Percentiles rank a stretch among this genome's conserved stretches.
Conservation (phyloP, 2,329 filamentous ascomycete genomes). For the Emmonsiellopsis sp. region DNA sequence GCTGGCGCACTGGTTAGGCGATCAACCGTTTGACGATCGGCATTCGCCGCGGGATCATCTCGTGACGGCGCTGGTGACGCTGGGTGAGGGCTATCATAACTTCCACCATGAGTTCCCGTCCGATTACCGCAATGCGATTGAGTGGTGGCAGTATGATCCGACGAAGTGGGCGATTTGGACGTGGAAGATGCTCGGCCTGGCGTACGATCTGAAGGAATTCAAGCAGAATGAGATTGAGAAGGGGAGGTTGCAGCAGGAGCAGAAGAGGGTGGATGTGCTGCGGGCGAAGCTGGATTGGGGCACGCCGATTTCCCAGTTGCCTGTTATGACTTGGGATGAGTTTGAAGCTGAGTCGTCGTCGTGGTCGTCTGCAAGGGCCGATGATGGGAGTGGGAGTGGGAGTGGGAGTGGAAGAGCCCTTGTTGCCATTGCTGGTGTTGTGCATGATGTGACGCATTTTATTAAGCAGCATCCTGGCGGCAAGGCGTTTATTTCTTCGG, state of each 20-base stretch:
- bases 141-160: slow-evolving; percentile 84
- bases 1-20: slow-evolving; percentile 83
- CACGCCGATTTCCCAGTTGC: slow-evolving; percentile 70
- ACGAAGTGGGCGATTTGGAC: slow-evolving; percentile 81
- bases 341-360: slow-evolving; percentile 42
- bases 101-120: slow-evolving; percentile 92
- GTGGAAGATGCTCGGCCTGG: slow-evolving; percentile 74
- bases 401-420: too few relatives aligned
- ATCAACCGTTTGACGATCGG: slow-evolving; percentile 85
- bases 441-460: slow-evolving; percentile 74
- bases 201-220: slow-evolving; percentile 83
- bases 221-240: slow-evolving; percentile 85
- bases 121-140: slow-evolving; percentile 82
- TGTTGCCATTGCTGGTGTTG: slow-evolving; percentile 68
- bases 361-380: slow-evolving; percentile 50
- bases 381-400: slow-evolving; percentile 38
- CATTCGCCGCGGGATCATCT: slow-evolving; percentile 83
- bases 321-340: slow-evolving; percentile 77
- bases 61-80: slow-evolving; percentile 75
- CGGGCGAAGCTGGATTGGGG: slow-evolving; percentile 75
- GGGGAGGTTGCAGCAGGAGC: slow-evolving; percentile 73
- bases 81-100: slow-evolving; percentile 87
- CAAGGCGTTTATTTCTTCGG: slow-evolving; percentile 71
- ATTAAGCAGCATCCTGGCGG: slow-evolving; percentile 85
- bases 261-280: slow-evolving; percentile 89